Conservation (phyloP, 2,329 filamentous ascomycete genomes). For the Endothia cerciana region DNA sequence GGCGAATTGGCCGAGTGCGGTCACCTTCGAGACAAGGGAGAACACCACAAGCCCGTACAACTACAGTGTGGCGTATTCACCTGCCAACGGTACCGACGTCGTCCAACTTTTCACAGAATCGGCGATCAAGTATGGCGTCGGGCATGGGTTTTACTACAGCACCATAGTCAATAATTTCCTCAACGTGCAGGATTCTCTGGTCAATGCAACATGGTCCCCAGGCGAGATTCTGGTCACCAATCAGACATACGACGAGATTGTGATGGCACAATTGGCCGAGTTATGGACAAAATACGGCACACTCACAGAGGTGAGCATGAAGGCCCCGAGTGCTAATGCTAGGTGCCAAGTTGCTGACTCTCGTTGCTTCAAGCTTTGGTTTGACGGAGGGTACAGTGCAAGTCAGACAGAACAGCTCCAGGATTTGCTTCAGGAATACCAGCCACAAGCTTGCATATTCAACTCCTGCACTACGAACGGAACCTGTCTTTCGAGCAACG, state of each 20-base stretch:
- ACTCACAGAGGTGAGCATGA: slow-evolving; percentile 32
- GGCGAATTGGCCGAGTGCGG: slow-evolving; percentile 36
- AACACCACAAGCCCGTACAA: slow-evolving; percentile 35
- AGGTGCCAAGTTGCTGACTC: neutral
- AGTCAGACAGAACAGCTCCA: slow-evolving; percentile 32
- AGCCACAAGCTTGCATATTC: slow-evolving; percentile 34
- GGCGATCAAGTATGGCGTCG: slow-evolving; percentile 34
- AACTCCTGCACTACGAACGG: slow-evolving; percentile 33
- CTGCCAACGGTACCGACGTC: slow-evolving; percentile 33
- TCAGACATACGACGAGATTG: slow-evolving; percentile 34
- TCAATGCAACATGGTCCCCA: slow-evolving; percentile 27
- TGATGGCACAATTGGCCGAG: slow-evolving; percentile 34
- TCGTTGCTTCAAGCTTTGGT: slow-evolving; percentile 33
- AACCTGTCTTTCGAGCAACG: slow-evolving; percentile 32
- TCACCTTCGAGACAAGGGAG: slow-evolving; percentile 33
- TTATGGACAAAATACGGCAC: slow-evolving; percentile 34
- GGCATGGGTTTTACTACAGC: slow-evolving; percentile 39
- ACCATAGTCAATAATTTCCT: slow-evolving; percentile 39
- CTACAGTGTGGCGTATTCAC: slow-evolving; percentile 36
- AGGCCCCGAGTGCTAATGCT: accelerated
- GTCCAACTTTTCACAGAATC: slow-evolving; percentile 34
- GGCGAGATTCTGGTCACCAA: slow-evolving; percentile 34
- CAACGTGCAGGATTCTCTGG: slow-evolving; percentile 33
- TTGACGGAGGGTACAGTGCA: slow-evolving; percentile 35
- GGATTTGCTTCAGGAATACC: slow-evolving; percentile 30